Evolutionary conservation across 2,329 filamentous ascomycete genomes (phyloP).

Genomic region (Exophiala xenobiotica): DNA sequence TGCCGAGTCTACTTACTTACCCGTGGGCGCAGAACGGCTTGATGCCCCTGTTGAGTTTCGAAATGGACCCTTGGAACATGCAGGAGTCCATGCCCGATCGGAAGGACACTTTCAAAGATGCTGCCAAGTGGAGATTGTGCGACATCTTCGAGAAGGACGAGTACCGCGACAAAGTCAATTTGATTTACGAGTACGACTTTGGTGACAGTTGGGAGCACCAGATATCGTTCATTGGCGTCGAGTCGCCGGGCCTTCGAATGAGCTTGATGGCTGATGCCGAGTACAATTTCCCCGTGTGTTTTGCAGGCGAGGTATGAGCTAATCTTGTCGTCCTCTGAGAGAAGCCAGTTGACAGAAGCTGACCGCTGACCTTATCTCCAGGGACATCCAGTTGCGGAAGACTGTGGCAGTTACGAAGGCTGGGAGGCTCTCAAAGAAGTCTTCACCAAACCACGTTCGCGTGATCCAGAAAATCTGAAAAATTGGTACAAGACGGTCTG

Average conservation of each 20-base stretch:
- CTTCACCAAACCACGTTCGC: neutral
- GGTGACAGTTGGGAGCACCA: constrained; percentile 6
- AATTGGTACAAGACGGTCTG: constrained; percentile 4
- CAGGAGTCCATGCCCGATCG: neutral
- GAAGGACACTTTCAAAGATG: neutral
- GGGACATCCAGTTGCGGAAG: constrained; percentile 9
- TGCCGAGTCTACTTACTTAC: no score
- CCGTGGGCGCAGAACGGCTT: neutral
- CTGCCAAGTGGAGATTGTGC: neutral
- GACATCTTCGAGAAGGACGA: constrained; percentile 1
- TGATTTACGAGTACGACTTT: constrained; percentile 2
- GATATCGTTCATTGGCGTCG: neutral
- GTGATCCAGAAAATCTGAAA: constrained; percentile 1
- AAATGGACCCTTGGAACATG: neutral
- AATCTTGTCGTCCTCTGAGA: neutral
- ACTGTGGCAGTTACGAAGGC: neutral
- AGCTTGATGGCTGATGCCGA: neutral
- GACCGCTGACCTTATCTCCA: no score
- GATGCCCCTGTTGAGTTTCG: neutral
- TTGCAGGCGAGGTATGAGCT: neutral
- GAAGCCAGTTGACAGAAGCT: neutral
- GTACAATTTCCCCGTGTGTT: neutral
- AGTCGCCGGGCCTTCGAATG: neutral
- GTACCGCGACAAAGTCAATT: neutral
- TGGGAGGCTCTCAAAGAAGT: constrained; percentile 8